Base-by-base conservation (phyloP, 2,329 filamentous ascomycete genomes). In the Ascochyta koolunga region DNA sequence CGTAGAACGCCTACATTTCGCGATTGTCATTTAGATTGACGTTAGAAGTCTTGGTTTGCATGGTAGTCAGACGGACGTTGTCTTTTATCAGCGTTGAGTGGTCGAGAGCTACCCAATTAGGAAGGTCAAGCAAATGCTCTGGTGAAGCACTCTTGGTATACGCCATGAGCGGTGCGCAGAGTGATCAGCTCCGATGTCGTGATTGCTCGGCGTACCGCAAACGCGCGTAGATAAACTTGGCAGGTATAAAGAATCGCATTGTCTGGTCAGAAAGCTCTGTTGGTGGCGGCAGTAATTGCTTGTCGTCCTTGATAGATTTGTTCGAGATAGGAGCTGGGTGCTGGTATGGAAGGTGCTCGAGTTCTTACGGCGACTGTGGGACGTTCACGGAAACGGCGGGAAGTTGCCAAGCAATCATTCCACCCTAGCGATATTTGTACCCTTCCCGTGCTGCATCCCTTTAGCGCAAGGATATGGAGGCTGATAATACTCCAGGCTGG, bases 31-130 rank as follows among this genome's bases (percentile, higher is more conserved):
- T 50, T 49, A 33, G 18, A 48, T 59, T 66, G 63, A 65, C 66
- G 65, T 60, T 54, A 45, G 16, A 22, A 59, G 64, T 41, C 65
- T 66, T 69, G 62, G 63, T 54, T 65, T 65, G 60, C 65, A 66
- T 64, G 57, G 55, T 33, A 36, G 40, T 54, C 54, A 50, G 22
- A 31, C 36, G 35, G 31, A 49, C 41, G 56, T 49, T 38, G 21
- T 21, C 15, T 24, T 45, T 25, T 50, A 42, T 49, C 44, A 39
- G 21, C 32, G 58, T 49, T 61, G 52, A 60, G 33, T 60, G 55
- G 60, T 43, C 45, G 43, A 41, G 38, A 38, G 13, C 36, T 15
- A 33, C 65, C 60, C 29, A 42, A 65, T 61, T 32, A 60, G 69
- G 69, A 66, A 72, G 69, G 69, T 69, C 59, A 59, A 59, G 49